Conservation (phyloP, 2,329 filamentous ascomycete genomes). For the Hymenoscyphus occultus region DNA sequence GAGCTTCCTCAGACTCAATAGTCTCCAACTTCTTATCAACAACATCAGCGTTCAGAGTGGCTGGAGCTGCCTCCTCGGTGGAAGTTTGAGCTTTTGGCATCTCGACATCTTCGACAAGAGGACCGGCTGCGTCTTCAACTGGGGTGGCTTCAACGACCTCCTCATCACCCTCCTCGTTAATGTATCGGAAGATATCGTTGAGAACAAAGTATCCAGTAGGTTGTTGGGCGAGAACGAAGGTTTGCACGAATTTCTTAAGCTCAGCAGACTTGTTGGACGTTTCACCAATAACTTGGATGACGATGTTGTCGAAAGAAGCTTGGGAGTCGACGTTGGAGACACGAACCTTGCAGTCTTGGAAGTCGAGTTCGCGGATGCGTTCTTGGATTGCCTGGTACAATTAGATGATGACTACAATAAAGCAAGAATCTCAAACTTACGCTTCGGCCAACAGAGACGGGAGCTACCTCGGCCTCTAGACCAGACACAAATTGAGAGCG, state of each 20-base stretch:
- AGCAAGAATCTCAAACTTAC: constrained; percentile 50
- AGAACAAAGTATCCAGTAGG: constrained; percentile 97
- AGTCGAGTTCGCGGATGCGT: constrained; percentile 87
- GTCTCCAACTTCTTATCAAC: constrained; percentile 74
- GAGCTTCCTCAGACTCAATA: constrained; percentile 39
- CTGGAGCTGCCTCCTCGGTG: constrained; percentile 37
- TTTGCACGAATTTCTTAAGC: constrained; percentile 95
- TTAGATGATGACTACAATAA: constrained; percentile 21
- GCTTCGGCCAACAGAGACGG: constrained; percentile 82
- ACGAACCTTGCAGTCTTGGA: constrained; percentile 97
- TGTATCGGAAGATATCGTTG: constrained; percentile 96
- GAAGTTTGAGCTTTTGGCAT: constrained; percentile 35
- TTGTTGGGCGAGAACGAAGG: constrained; percentile 94
- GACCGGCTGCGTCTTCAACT: constrained; percentile 30
- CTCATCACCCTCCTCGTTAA: constrained; percentile 79
- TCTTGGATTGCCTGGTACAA: constrained; percentile 76
- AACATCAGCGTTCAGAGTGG: constrained; percentile 46
- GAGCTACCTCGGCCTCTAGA: constrained; percentile 81
- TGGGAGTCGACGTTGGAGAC: constrained; percentile 98
- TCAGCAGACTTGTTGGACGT: constrained; percentile 91
- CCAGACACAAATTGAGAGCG: constrained; percentile 93
- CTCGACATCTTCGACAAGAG: constrained; percentile 35
- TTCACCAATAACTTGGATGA: constrained; percentile 97
- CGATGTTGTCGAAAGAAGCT: constrained; percentile 85
- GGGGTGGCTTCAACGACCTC: constrained; percentile 50